A percentile compares a stretch with the other conserved stretches of the same genome.
Evolutionary conservation across 169 alveolate genomes (phyloP).

Genomic region (Eimeria falciformis): DNA sequence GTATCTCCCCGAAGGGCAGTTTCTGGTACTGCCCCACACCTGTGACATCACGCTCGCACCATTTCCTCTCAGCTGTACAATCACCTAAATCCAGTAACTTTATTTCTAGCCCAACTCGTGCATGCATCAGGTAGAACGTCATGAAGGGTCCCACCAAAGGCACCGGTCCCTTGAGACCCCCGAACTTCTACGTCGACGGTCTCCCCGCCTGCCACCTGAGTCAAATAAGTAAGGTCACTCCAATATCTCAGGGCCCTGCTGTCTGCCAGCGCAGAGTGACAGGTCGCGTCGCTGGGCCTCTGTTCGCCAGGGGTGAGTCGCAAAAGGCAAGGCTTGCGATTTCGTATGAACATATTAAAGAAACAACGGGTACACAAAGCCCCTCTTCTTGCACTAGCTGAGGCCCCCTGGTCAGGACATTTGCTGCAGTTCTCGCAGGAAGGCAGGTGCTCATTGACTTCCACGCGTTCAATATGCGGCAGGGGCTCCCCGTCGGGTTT

Average conservation of each 20-base stretch:
- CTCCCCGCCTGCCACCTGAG: slow-evolving; percentile 1
- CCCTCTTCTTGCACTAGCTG: not conserved
- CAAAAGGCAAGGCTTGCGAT: slow-evolving; percentile 23
- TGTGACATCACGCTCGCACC: not conserved
- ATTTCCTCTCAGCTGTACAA: not conserved
- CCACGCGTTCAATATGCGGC: slow-evolving; percentile 21
- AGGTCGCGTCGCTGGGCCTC: too few relatives aligned
- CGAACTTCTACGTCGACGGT: slow-evolving; percentile 34
- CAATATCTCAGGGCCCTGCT: not conserved
- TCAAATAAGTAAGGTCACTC: slow-evolving; percentile 13
- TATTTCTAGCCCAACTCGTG: not conserved
- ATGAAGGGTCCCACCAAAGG: slow-evolving; percentile 24
- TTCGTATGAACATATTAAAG: not conserved
- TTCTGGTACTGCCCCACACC: slow-evolving; percentile 61
- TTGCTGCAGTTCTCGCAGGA: slow-evolving; percentile 9
- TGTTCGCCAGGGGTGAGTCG: too few relatives aligned
- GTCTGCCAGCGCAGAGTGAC: slow-evolving; percentile 27
- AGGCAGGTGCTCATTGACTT: not conserved
- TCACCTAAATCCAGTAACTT: not conserved
- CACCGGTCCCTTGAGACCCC: slow-evolving; percentile 6
- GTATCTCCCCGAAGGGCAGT: slow-evolving; percentile 17
- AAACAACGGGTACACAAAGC: slow-evolving; percentile 12
- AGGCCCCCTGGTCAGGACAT: not conserved
- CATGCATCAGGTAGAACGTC: not conserved
- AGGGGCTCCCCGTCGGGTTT: slow-evolving; percentile 9